Percentiles rank a stretch among this genome's conserved stretches.
These are phyloP conservation scores for Glebionis coronaria DNA, from an alignment of 129 eudicot species.

Conservation along the genomic window DNA sequence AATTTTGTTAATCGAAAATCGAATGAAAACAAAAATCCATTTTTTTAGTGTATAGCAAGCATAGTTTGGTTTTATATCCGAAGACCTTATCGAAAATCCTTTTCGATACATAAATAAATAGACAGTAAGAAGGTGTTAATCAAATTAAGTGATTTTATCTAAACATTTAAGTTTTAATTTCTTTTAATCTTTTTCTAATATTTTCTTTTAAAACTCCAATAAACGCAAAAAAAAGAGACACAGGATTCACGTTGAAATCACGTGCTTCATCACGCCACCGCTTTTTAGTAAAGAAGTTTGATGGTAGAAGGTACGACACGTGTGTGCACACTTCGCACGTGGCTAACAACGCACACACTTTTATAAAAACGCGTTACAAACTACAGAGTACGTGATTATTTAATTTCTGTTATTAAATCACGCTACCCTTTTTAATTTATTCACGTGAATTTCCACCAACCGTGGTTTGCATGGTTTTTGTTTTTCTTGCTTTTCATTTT, in stretches of 20 bases:
- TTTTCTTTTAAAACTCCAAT: not conserved
- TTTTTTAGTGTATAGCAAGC: too few species aligned
- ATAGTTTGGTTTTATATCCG: too few species aligned
- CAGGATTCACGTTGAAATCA: conserved; percentile 17
- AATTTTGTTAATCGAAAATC: too few species aligned
- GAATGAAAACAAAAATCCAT: too few species aligned
- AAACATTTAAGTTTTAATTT: too few species aligned
- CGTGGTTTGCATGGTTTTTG: conserved; percentile 16
- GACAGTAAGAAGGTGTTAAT: too few species aligned
- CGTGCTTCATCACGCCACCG: conserved; percentile 22
- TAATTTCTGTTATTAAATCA: conserved; percentile 7
- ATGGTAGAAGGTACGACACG: conserved; percentile 11
- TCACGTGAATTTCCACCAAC: conserved; percentile 27
- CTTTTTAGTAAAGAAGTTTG: conserved; percentile 3
- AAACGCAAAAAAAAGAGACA: not conserved
- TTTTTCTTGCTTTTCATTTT: not conserved
- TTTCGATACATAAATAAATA: too few species aligned
- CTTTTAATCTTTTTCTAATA: too few species aligned
- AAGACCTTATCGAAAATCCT: too few species aligned
- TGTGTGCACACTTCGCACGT: conserved; percentile 16
- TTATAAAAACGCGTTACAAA: conserved; percentile 9
- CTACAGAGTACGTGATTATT: conserved; percentile 15
- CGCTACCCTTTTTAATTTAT: conserved; percentile 17
- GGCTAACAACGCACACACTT: not conserved
- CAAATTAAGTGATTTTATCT: too few species aligned